Evolutionary conservation across 2,329 filamentous ascomycete species (phyloP).

Genomic region (Colletotrichum theobromicola): DNA sequence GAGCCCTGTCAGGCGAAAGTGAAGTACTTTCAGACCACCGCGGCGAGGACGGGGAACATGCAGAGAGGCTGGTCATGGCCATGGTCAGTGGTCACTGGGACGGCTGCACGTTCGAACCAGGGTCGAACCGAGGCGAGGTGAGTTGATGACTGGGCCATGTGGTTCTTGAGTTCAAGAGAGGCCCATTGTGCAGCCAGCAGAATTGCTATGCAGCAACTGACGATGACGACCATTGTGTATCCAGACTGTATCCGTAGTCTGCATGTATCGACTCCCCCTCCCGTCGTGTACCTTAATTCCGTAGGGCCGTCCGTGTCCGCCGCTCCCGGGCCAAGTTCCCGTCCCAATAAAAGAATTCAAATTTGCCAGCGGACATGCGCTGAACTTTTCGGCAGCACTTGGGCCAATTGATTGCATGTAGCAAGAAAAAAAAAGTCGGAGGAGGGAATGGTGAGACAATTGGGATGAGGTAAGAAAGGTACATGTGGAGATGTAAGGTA

Average conservation of each 20-base stretch:
- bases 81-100: not conserved
- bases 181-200: not conserved
- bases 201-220: not conserved
- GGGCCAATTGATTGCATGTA: conserved; percentile 5
- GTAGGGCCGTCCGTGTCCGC: not conserved
- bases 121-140: not conserved
- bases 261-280: not conserved
- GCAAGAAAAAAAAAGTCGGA: not conserved
- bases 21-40: not conserved
- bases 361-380: not conserved
- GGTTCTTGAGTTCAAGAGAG: not conserved
- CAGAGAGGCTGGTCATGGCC: not conserved
- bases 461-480: not conserved
- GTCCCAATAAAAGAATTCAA: conserved; percentile 3
- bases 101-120: not conserved
- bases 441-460: not conserved
- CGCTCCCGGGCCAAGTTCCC: conserved; percentile 9
- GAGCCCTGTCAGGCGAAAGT: not conserved
- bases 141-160: not conserved
- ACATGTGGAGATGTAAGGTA: not conserved
- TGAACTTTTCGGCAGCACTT: conserved; percentile 2
- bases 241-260: not conserved
- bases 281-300: not conserved
- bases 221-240: not conserved
- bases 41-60: not conserved